A percentile compares a stretch with the other conserved stretches of the same genome.
These are phyloP conservation scores for Arachnopeziza araneosa DNA, from an alignment of 2,329 filamentous ascomycete genomes.

Conservation along the genomic window DNA sequence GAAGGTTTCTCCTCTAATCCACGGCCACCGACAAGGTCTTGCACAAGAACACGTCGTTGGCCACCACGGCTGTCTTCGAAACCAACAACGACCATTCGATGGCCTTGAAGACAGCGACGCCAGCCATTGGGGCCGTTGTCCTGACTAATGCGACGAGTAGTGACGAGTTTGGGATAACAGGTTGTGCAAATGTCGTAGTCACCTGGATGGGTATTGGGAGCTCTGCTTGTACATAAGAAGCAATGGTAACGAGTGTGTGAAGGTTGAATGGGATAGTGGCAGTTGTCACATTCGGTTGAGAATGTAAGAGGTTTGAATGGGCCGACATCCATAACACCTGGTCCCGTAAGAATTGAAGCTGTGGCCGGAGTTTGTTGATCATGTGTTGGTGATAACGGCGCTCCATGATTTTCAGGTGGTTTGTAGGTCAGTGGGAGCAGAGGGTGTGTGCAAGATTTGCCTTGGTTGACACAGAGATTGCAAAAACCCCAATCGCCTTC, in stretches of 20 bases:
- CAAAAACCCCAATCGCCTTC: slow-evolving; percentile 95
- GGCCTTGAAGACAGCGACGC: slow-evolving; percentile 73
- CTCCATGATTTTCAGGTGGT: slow-evolving; percentile 29
- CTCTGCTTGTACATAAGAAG: slow-evolving; percentile 58
- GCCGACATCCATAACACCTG: slow-evolving; percentile 39
- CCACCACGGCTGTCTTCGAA: slow-evolving; percentile 66
- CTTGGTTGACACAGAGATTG: slow-evolving; percentile 78
- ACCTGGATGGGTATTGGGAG: slow-evolving; percentile 48
- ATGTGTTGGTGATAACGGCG: slow-evolving; percentile 36
- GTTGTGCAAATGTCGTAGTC: slow-evolving; percentile 80
- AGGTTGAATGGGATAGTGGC: slow-evolving; percentile 65
- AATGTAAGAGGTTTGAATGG: slow-evolving; percentile 66
- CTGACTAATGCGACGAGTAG: slow-evolving; percentile 57
- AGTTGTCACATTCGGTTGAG: slow-evolving; percentile 73
- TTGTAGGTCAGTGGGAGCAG: slow-evolving; percentile 70
- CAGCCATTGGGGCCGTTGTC: slow-evolving; percentile 78
- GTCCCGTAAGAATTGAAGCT: slow-evolving; percentile 43
- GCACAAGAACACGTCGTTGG: slow-evolving; percentile 60
- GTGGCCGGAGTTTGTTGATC: slow-evolving; percentile 39
- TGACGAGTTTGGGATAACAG: slow-evolving; percentile 68
- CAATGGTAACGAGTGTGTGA: slow-evolving; percentile 73
- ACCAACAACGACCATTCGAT: slow-evolving; percentile 77
- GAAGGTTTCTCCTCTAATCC: slow-evolving; percentile 55
- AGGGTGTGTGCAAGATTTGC: slow-evolving; percentile 73
- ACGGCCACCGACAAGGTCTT: slow-evolving; percentile 72